phyloP scores from a whole-genome alignment of 2,329 filamentous ascomycete species.

The Mycosphaerella arachidis region DNA sequence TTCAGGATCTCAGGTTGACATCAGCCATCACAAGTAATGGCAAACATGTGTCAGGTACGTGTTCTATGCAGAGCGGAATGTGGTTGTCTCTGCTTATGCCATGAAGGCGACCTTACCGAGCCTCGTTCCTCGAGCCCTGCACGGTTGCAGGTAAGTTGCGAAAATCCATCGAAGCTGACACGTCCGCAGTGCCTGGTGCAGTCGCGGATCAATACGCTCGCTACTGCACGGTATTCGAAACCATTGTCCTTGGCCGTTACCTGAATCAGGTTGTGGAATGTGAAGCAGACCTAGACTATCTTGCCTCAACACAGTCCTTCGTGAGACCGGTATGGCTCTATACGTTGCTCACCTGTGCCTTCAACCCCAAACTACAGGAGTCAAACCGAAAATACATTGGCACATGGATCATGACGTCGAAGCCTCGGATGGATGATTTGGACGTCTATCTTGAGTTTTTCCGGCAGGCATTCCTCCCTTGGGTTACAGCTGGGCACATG shows the following conservation, averaged over 20 bases:
- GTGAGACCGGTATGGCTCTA: constrained; percentile 41
- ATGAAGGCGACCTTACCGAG: not conserved
- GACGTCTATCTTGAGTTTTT: constrained; percentile 36
- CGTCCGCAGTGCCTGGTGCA: constrained; percentile 6
- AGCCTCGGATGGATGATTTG: constrained; percentile 20
- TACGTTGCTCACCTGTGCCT: constrained; percentile 39
- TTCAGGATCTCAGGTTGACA: constrained; percentile 6
- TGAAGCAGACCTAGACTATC: constrained; percentile 39
- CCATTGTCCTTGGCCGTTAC: constrained; percentile 46
- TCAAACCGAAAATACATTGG: constrained; percentile 45
- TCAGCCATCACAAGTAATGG: not conserved
- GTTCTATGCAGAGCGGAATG: not conserved
- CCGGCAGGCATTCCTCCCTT: constrained; percentile 41
- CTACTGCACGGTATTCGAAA: constrained; percentile 46
- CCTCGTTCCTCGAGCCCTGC: not conserved
- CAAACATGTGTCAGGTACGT: constrained; percentile 13
- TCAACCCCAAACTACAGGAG: constrained; percentile 42
- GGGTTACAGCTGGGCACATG: constrained; percentile 43
- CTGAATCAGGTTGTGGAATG: constrained; percentile 47
- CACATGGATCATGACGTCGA: constrained; percentile 40
- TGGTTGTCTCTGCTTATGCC: constrained; percentile 6
- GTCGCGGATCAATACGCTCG: constrained; percentile 37
- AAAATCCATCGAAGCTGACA: constrained; percentile 2
- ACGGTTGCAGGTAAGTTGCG: constrained; percentile 1
- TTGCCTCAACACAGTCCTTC: constrained; percentile 34